Conservation (phyloP, 2,329 filamentous ascomycete genomes). For the Lojkania enalia region DNA sequence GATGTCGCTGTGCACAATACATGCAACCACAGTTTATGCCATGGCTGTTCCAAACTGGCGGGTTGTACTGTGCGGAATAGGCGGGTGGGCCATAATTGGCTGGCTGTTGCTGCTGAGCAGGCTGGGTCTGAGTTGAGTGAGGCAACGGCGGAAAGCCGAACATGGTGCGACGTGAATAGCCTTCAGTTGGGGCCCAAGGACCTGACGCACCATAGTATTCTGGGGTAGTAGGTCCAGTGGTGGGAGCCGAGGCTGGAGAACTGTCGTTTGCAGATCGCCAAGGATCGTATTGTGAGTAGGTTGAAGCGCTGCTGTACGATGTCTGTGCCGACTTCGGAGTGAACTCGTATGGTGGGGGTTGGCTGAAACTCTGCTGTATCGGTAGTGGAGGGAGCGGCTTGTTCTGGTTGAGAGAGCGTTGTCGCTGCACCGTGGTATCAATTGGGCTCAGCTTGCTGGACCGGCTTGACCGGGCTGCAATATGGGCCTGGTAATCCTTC, state of each 20-base stretch:
- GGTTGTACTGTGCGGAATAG: constrained; percentile 41
- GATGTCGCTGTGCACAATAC: constrained; percentile 44
- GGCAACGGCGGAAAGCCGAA: constrained; percentile 46
- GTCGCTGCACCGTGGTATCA: constrained; percentile 64
- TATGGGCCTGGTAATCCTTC: constrained; percentile 63
- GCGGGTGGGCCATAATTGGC: constrained; percentile 39
- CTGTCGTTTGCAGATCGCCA: constrained; percentile 49
- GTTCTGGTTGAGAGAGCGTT: constrained; percentile 50
- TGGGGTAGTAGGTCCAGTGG: constrained; percentile 58
- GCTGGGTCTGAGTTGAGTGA: constrained; percentile 43
- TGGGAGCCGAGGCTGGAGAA: constrained; percentile 58
- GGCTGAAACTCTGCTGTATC: constrained; percentile 46
- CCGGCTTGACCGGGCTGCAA: constrained; percentile 45
- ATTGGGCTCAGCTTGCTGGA: constrained; percentile 60
- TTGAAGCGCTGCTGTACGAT: constrained; percentile 40
- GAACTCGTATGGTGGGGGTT: constrained; percentile 36
- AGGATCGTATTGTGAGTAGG: constrained; percentile 46
- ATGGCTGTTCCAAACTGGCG: constrained; percentile 44
- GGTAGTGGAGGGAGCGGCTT: constrained; percentile 49
- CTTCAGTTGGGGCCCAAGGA: constrained; percentile 52
- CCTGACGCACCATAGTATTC: constrained; percentile 55
- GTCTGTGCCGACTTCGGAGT: constrained; percentile 42
- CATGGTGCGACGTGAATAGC: constrained; percentile 48
- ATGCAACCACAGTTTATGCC: constrained; percentile 43
- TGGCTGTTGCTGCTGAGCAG: constrained; percentile 46